A percentile compares a stretch with the other conserved stretches of the same genome.
phyloP scores from a whole-genome alignment of 75 land plant genomes.

The Picea sitchensis region DNA sequence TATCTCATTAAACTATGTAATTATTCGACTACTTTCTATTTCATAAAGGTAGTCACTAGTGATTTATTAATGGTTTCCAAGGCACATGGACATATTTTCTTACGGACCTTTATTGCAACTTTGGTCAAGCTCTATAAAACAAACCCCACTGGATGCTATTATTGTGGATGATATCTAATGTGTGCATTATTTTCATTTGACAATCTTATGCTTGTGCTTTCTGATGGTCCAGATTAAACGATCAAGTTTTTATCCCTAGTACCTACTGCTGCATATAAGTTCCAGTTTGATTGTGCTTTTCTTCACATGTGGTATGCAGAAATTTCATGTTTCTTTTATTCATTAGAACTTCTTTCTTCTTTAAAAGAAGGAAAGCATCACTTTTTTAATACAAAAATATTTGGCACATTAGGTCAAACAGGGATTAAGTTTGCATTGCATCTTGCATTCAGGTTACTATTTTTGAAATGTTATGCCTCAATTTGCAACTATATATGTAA shows the following conservation, averaged over 20 bases:
- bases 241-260: not conserved
- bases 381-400: not conserved
- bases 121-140: not conserved
- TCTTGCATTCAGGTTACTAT: not conserved
- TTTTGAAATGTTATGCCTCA: not conserved
- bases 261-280: not conserved
- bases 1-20: too few species aligned
- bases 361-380: not conserved
- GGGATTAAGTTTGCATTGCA: not conserved
- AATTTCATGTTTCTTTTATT: slow-evolving; percentile 1
- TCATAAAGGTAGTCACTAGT: too few species aligned
- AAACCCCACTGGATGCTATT: not conserved
- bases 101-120: not conserved
- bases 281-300: not conserved
- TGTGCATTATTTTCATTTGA: not conserved
- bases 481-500: not conserved
- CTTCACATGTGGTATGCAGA: not conserved
- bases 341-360: not conserved
- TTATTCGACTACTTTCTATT: too few species aligned
- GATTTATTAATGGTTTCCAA: too few species aligned
- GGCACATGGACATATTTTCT: not conserved
- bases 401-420: not conserved
- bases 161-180: not conserved
- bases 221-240: too few species aligned
- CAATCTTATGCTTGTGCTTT: too few species aligned